Evolutionary conservation across 305 asterid species (phyloP).

Genomic region (Fraxinus sp.): DNA sequence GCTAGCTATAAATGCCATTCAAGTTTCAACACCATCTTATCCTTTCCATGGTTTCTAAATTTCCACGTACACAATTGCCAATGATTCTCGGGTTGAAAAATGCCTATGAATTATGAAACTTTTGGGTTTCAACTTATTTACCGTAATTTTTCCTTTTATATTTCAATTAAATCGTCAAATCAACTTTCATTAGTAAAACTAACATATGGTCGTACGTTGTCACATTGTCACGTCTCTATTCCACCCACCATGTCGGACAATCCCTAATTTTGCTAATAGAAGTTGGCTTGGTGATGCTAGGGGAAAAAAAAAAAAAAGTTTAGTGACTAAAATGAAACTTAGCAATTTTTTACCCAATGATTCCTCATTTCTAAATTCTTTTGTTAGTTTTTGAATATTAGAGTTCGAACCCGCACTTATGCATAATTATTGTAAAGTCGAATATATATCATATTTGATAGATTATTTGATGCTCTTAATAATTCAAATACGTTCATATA

Average conservation of each 20-base stretch:
- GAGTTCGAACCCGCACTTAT: not conserved
- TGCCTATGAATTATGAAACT: not conserved
- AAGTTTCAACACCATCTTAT: not conserved
- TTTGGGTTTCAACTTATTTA: not conserved
- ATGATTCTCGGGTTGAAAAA: not conserved
- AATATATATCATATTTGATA: not conserved
- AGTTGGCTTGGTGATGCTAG: not conserved
- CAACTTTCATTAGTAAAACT: not conserved
- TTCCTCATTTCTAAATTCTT: not conserved
- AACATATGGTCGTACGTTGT: not conserved
- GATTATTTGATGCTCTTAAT: not conserved
- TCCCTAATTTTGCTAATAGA: not conserved
- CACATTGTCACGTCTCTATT: not conserved
- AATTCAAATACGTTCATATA: not conserved
- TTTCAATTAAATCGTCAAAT: not conserved
- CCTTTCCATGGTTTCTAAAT: not conserved
- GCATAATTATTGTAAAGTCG: not conserved
- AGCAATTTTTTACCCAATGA: not conserved
- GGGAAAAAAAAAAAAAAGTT: not conserved
- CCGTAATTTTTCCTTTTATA: not conserved
- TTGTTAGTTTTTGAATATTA: not conserved
- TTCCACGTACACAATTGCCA: not conserved
- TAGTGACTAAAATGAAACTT: not conserved
- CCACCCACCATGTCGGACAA: not conserved
- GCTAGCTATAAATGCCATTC: not conserved